Percentiles rank a stretch among this genome's conserved stretches.
phyloP scores from a whole-genome alignment of 2,329 filamentous ascomycete genomes.

The Westerdykella sp. region DNA sequence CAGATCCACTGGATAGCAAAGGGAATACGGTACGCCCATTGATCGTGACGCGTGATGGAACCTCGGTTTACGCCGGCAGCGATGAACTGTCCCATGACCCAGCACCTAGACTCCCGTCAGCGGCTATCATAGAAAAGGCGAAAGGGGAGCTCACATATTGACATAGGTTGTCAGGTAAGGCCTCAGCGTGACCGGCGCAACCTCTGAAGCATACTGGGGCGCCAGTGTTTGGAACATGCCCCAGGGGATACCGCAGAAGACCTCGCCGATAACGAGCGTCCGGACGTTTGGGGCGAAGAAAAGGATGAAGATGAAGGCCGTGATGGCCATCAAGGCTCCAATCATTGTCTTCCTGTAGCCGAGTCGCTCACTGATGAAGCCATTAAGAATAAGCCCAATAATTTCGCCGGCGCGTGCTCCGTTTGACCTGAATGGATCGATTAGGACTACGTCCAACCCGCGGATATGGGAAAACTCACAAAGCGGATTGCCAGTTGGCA shows the following conservation, averaged over 20 bases:
- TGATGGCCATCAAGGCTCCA: slow-evolving; percentile 35
- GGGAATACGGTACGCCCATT: slow-evolving; percentile 60
- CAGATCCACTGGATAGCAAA: slow-evolving; percentile 72
- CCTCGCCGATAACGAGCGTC: slow-evolving; percentile 39
- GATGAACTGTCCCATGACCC: slow-evolving; percentile 66
- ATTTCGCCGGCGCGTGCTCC: slow-evolving; percentile 41
- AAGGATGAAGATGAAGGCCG: slow-evolving; percentile 40
- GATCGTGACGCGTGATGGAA: slow-evolving; percentile 56
- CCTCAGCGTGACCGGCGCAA: slow-evolving; percentile 62
- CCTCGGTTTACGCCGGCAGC: slow-evolving; percentile 63
- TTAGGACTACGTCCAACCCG: not conserved
- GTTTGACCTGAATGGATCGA: slow-evolving; percentile 26
- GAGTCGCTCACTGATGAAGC: slow-evolving; percentile 39
- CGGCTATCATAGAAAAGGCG: not conserved
- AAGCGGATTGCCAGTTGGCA: slow-evolving; percentile 41
- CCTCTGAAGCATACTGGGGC: slow-evolving; percentile 47
- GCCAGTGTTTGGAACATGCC: slow-evolving; percentile 43
- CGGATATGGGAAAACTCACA: slow-evolving; percentile 17
- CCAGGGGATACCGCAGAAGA: slow-evolving; percentile 43
- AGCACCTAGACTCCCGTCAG: slow-evolving; percentile 43
- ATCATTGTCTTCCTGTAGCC: slow-evolving; percentile 43
- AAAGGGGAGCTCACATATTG: slow-evolving; percentile 47
- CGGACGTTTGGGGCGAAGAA: slow-evolving; percentile 42
- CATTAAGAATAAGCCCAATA: slow-evolving; percentile 41
- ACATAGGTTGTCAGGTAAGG: slow-evolving; percentile 54